These are phyloP conservation scores for Cenchrus purpureus DNA, from an alignment of 176 grass and related monocot species.

Conservation along the genomic window DNA sequence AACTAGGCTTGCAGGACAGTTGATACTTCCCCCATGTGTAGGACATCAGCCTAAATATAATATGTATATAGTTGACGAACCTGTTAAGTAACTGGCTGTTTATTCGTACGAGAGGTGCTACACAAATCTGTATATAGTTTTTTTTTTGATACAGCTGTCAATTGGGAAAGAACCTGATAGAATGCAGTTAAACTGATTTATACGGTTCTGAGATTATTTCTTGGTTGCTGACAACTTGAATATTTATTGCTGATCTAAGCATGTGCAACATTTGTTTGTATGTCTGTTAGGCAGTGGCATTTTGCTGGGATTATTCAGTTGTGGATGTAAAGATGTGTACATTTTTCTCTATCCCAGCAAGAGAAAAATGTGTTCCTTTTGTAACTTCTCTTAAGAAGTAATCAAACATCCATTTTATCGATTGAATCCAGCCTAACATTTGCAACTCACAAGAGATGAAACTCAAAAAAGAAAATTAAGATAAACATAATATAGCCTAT, in stretches of 20 bases:
- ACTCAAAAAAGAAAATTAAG: background rate
- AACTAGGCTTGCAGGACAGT: background rate
- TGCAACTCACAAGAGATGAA: background rate
- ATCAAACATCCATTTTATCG: background rate
- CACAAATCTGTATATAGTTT: too few species aligned
- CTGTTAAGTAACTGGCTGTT: too few species aligned
- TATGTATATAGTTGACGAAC: background rate
- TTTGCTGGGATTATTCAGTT: background rate
- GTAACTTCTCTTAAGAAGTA: background rate
- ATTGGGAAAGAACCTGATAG: background rate
- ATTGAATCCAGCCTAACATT: background rate
- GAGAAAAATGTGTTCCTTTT: background rate
- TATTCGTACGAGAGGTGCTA: too few species aligned
- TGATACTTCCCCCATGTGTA: background rate
- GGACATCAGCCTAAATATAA: background rate
- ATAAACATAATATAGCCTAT: background rate
- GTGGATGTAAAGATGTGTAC: background rate
- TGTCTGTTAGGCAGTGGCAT: background rate
- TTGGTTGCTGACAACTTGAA: background rate
- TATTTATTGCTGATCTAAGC: background rate
- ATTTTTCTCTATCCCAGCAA: background rate
- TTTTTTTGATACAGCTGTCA: too few species aligned
- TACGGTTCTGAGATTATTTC: background rate
- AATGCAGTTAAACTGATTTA: background rate
- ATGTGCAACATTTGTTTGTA: background rate